phyloP scores from a whole-genome alignment of 768 basidiomycete genomes.

The Peribolospora kevripleyi region DNA sequence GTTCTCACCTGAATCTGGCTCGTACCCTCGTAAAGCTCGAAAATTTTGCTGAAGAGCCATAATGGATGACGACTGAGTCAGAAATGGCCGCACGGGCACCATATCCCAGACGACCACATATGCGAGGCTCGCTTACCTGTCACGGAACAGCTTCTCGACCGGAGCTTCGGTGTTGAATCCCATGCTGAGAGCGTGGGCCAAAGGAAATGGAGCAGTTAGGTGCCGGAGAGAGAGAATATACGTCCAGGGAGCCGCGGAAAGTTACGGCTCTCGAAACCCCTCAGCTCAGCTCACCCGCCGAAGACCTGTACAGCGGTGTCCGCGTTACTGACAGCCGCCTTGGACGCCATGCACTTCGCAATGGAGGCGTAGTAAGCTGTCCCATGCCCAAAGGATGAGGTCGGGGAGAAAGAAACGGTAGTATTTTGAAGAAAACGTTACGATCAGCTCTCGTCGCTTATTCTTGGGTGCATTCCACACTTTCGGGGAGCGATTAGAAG shows the following conservation, averaged over 20 bases:
- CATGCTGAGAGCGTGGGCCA: no score
- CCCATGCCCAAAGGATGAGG: background rate
- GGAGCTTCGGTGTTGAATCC: constrained; percentile 22
- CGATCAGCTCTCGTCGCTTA: no score
- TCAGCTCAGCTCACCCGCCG: constrained; percentile 2
- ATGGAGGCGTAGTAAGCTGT: constrained; percentile 22
- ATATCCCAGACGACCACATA: background rate
- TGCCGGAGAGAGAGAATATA: background rate
- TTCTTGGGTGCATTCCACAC: no score
- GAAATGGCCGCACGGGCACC: background rate
- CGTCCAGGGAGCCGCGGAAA: background rate
- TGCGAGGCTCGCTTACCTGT: background rate
- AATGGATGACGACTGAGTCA: background rate
- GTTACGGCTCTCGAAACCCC: background rate
- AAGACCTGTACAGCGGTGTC: constrained; percentile 20
- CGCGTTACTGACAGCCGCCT: constrained; percentile 21
- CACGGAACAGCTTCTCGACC: constrained; percentile 20
- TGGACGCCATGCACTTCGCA: constrained; percentile 19
- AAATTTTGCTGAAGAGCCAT: constrained; percentile 15
- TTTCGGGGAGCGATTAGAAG: no score
- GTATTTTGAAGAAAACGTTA: no score
- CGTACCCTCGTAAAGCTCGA: constrained; percentile 19
- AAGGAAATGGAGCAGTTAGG: no score
- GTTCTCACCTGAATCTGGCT: constrained; percentile 2
- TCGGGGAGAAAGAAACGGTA: background rate